Percentiles rank a stretch among this genome's conserved stretches.
These are phyloP conservation scores for Emergomyces africanus DNA, from an alignment of 2,329 filamentous ascomycete genomes.

Conservation along the genomic window DNA sequence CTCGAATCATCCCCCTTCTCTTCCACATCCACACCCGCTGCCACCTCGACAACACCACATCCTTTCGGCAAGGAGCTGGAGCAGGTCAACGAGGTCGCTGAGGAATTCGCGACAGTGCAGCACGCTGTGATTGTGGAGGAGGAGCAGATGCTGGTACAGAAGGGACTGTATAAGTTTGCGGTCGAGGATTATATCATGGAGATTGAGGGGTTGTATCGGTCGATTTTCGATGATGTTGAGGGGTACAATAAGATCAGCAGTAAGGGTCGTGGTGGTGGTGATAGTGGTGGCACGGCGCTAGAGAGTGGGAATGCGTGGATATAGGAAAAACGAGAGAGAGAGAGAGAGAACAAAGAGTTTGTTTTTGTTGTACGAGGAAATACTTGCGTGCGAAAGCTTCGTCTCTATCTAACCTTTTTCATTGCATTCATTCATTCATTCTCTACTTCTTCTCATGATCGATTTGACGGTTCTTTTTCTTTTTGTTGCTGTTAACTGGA, in stretches of 20 bases:
- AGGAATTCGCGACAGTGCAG: slow-evolving; percentile 61
- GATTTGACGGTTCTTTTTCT: background rate
- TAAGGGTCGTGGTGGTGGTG: background rate
- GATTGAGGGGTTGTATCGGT: slow-evolving; percentile 55
- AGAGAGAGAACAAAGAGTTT: background rate
- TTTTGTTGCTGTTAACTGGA: background rate
- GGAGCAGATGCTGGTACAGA: slow-evolving; percentile 53
- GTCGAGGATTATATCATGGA: slow-evolving; percentile 77
- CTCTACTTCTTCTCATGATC: background rate
- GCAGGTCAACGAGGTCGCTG: slow-evolving; percentile 83
- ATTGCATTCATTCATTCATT: too few species aligned
- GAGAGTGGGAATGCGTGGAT: background rate
- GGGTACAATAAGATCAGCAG: background rate
- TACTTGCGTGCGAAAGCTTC: background rate
- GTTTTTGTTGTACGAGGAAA: background rate
- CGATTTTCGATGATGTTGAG: slow-evolving; percentile 42
- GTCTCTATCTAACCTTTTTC: background rate
- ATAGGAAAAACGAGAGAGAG: background rate
- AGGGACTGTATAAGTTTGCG: slow-evolving; percentile 59
- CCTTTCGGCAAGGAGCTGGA: slow-evolving; percentile 85
- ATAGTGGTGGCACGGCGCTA: background rate
- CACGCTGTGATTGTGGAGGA: slow-evolving; percentile 58
- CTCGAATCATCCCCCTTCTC: slow-evolving; percentile 16
- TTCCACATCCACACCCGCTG: slow-evolving; percentile 22
- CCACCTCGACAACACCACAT: slow-evolving; percentile 31